These are phyloP conservation scores for Nigrospora oryzae DNA, from an alignment of 2,329 filamentous ascomycete genomes.

Conservation along the genomic window DNA sequence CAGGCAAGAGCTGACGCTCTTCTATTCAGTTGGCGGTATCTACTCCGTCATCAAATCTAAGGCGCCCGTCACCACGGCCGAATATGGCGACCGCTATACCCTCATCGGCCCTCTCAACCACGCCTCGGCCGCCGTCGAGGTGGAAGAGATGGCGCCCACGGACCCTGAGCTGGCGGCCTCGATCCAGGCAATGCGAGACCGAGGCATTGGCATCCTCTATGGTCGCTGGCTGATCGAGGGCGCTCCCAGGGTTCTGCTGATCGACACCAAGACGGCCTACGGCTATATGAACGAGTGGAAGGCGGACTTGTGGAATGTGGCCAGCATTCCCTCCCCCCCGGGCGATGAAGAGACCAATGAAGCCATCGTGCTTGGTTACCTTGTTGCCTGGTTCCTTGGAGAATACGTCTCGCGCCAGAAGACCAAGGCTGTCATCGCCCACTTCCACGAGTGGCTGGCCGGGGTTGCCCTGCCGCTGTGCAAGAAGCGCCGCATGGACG, in stretches of 20 bases:
- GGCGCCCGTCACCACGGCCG: conserved; percentile 90
- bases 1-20: not conserved
- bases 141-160: conserved; percentile 83
- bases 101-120: conserved; percentile 91
- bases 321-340: conserved; percentile 87
- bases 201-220: conserved; percentile 84
- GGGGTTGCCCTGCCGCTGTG: conserved; percentile 86
- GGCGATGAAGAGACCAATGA: conserved; percentile 95
- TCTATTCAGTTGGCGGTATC: conserved; percentile 75
- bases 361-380: conserved; percentile 92
- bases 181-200: conserved; percentile 86
- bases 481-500: conserved; percentile 90
- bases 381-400: conserved; percentile 96
- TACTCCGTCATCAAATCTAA: conserved; percentile 99
- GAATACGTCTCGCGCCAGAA: conserved; percentile 97
- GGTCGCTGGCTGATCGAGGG: conserved; percentile 97
- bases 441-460: conserved; percentile 98
- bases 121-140: conserved; percentile 91
- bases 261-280: conserved; percentile 92
- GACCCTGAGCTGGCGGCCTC: conserved; percentile 72
- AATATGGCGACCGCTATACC: conserved; percentile 97
- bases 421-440: conserved; percentile 84
- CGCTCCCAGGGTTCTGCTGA: conserved; percentile 84
- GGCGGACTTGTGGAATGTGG: conserved; percentile 84
- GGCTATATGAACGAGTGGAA: conserved; percentile 94